Evolutionary conservation across 2,329 filamentous ascomycete species (phyloP), one percentile per base, ranked within the genome.

Genomic region (Mycosphaerelloides madeirae): DNA sequence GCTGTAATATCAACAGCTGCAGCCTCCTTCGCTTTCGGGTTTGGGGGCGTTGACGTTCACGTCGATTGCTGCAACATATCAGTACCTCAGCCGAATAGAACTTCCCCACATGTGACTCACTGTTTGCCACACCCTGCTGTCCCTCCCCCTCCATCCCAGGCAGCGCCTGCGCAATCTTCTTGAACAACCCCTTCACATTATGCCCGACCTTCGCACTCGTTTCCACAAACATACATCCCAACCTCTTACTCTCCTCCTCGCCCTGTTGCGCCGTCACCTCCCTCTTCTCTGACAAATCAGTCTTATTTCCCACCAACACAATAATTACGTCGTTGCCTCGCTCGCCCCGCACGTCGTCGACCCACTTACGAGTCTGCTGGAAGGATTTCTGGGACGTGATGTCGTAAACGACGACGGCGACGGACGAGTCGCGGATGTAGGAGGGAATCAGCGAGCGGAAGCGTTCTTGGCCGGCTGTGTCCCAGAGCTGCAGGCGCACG

Each of bases 331-430:
- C 93, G 74, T 95, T 95, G 40, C 93, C 93, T 63, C 93, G 81
- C 75, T 98, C 93, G 40, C 90, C 91, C 51, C 93, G 81, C 46
- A 98, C 93, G 65, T 98, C 93, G 65, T 98, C 93, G 56, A 98
- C 95, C 93, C 94, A 98, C 78, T 98, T 98, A 64, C 90, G 83
- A 43, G 93, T 98, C 71, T 98, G 96, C 67, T 96, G 86, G 75
- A 98, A 98, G 18, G 89, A 95, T 71, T 97, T 96, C 83, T 87
- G 59, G 28, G 46, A 53, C 3, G 57, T 95, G 64, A 98, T 95
- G 69, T 98, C 93, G 73, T 98, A 98, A 49, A 98, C 93, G 28
- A 98, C 94, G 28, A 98, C 94, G 16, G 94, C 94, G 41, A 98
- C 94, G 64, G 86, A 94, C 16, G 88, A 95, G 74, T 98, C 94